Evolutionary conservation across 805 yeast species (phyloP).

Genomic region (Teunomyces panamensis): DNA sequence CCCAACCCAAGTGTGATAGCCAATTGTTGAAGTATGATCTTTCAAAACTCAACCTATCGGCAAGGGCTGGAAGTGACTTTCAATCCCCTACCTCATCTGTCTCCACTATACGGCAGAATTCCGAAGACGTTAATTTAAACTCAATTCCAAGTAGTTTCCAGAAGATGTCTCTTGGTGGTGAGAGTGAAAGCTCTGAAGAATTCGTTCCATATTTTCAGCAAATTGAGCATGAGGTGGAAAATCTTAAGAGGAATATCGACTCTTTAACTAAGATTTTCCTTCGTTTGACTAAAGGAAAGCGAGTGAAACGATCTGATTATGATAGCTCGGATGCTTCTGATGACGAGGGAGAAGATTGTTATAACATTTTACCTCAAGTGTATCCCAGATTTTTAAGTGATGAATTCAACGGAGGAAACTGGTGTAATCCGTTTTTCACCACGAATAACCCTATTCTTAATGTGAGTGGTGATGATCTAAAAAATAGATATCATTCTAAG

Average conservation of each 20-base stretch:
- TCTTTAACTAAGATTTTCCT: conserved; percentile 27
- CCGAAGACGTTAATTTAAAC: conserved; percentile 3
- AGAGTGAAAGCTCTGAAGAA: conserved; percentile 6
- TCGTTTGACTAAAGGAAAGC: conserved; percentile 32
- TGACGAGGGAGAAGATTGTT: conserved; percentile 33
- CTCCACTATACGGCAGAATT: conserved; percentile 6
- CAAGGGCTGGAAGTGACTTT: conserved; percentile 2
- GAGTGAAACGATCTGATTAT: conserved; percentile 31
- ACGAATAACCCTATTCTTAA: conserved; percentile 34
- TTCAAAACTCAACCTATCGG: conserved; percentile 6
- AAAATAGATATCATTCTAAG: conserved; percentile 41
- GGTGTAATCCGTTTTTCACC: conserved; percentile 66
- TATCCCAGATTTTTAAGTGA: conserved; percentile 67
- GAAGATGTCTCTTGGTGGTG: conserved; percentile 1
- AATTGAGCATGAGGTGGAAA: conserved; percentile 38
- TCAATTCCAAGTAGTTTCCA: conserved; percentile 1
- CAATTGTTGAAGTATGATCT: conserved; percentile 32
- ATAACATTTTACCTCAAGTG: conserved; percentile 53
- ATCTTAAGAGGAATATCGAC: conserved; percentile 30
- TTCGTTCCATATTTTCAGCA: conserved; percentile 29
- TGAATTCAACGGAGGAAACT: conserved; percentile 74
- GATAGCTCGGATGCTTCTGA: conserved; percentile 35
- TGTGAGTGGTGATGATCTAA: conserved; percentile 43
- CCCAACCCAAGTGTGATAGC: conserved; percentile 17
- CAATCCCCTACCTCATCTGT: conserved; percentile 6